Base-by-base conservation (phyloP, 495 filamentous ascomycete species). In the Oleoguttula mirabilis region DNA sequence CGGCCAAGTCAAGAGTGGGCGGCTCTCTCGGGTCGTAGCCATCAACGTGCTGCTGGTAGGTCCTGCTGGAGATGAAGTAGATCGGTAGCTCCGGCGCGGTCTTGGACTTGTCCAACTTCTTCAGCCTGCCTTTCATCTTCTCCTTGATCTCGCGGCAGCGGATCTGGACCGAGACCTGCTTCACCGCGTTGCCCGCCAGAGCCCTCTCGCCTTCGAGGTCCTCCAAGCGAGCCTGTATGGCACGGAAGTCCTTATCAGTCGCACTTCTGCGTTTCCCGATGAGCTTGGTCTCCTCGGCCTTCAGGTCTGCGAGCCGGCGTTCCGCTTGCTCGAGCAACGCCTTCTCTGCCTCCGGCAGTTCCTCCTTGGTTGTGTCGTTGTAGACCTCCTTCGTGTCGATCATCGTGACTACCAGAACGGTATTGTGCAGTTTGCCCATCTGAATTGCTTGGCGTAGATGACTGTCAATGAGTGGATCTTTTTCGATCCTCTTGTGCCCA, bases 11-110 rank as follows among this genome's bases (percentile, higher is more conserved):
- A 4, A 36, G 33, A 5, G 17, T 21, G 3, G 45, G 45, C 11
- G 23, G 45, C 2, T 43, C 17, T 2, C 14, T 43, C 3, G 11
- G 21, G 16, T 42, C 32, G 39, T 37, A 48, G 31, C 45, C 45
- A 2, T n/a, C 12, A 4, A 42, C 10, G 20, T 48, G 45, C 32
- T 36, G 21, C 23, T 37, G 39, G 27, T 48, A 43, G 1, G 21
- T 19, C 2, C 10, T 5, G 39, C 43, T 42, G 3, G 39, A 41
- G 16, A 41, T 31, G 31, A 31, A 41, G 37, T 41, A 35, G 21
- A 48, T 21, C 25, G 19, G 19, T 20, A 41, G 37, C 17, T 48
- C 45, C n/a, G 41, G 41, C 5, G 30, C 41, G 3, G 24, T 21
- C 28, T 39, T 40, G 14, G 16, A 23, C 17, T 36, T 10, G 3